These are phyloP conservation scores for Myrica gale DNA, from an alignment of 306 rosid genomes.

Conservation along the genomic window DNA sequence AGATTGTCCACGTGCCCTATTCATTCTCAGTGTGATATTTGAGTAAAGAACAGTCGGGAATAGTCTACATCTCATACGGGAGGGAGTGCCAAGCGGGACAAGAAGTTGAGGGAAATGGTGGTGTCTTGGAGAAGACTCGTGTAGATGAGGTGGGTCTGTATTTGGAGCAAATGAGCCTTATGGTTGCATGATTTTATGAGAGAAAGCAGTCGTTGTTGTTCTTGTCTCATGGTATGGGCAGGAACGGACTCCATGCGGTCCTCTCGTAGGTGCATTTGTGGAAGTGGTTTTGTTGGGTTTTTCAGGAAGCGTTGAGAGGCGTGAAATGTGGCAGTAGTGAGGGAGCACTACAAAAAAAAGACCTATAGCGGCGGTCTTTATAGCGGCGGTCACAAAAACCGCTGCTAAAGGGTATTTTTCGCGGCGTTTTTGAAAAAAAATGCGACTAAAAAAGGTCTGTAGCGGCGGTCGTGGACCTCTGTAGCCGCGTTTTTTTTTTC, in stretches of 20 bases:
- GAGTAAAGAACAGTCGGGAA: slow-evolving; percentile 53
- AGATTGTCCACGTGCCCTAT: no score
- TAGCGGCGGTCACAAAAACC: no score
- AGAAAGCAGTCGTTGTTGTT: slow-evolving; percentile 33
- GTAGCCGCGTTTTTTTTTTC: no score
- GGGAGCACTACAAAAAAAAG: no score
- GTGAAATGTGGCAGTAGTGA: slow-evolving; percentile 4
- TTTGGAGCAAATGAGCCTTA: slow-evolving; percentile 58
- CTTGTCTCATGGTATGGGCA: slow-evolving; percentile 17
- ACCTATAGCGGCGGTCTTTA: no score
- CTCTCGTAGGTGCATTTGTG: slow-evolving; percentile 21
- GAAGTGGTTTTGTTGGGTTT: slow-evolving; percentile 4
- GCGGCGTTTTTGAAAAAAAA: no score
- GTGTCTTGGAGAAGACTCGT: slow-evolving; percentile 48
- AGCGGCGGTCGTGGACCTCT: no score
- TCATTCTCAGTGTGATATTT: no score
- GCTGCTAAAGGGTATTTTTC: no score
- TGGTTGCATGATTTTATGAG: slow-evolving; percentile 48
- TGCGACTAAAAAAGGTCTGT: no score
- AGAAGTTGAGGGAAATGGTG: slow-evolving; percentile 49
- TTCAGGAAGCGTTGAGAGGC: slow-evolving; percentile 11
- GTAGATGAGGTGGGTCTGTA: slow-evolving; percentile 63
- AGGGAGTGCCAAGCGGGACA: slow-evolving; percentile 55
- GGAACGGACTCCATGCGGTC: slow-evolving; percentile 26
- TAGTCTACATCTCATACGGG: slow-evolving; percentile 41